Percentiles rank a stretch among this genome's conserved stretches.
These are phyloP conservation scores for Auricularia heimuer DNA, from an alignment of 768 basidiomycete species.

Conservation along the genomic window DNA sequence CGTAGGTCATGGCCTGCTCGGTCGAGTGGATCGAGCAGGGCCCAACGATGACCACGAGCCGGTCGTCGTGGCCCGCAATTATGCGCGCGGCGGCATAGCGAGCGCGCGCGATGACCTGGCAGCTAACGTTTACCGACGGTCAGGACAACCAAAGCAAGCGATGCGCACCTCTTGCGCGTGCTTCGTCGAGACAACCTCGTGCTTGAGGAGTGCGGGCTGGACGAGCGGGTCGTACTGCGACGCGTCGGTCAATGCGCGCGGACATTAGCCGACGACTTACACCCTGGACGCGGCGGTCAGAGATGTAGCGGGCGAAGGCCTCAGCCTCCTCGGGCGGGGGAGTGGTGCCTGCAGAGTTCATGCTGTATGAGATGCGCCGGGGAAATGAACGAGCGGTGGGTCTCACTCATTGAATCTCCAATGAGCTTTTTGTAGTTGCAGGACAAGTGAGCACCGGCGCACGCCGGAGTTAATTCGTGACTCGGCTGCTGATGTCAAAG, in stretches of 20 bases:
- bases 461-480: too few species aligned
- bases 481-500: too few species aligned
- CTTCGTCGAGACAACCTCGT: conserved; percentile 66
- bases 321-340: conserved; percentile 38
- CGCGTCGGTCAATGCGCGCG: background rate
- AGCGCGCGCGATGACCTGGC: conserved; percentile 59
- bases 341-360: background rate
- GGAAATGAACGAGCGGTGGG: background rate
- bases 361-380: background rate
- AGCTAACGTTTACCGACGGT: conserved; percentile 1
- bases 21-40: conserved; percentile 93
- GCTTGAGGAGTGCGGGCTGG: conserved; percentile 81
- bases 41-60: conserved; percentile 84
- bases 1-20: conserved; percentile 78
- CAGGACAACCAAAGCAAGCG: background rate
- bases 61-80: conserved; percentile 74
- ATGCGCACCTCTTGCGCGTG: conserved; percentile 37
- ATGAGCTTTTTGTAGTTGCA: too few species aligned
- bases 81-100: conserved; percentile 73
- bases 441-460: too few species aligned
- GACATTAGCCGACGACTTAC: conserved; percentile 33
- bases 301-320: conserved; percentile 62
- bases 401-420: background rate
- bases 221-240: conserved; percentile 89
- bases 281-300: conserved; percentile 71